Base-by-base conservation (phyloP, 345 rosid genomes). In the Salix suchowensis region DNA sequence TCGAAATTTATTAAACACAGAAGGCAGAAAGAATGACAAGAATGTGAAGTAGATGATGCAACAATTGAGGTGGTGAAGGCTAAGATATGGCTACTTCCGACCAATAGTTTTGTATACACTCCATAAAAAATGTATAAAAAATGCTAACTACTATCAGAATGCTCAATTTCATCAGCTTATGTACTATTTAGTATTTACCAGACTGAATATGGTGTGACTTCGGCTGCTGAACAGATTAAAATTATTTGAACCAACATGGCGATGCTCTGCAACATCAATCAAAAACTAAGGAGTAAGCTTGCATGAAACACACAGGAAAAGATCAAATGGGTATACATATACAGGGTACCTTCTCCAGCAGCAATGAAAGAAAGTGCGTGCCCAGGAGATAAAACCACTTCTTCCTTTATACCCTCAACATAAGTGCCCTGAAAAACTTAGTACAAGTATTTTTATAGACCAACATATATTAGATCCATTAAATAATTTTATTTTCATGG, bases 201-300 rank as follows among this genome's bases (percentile, higher is more conserved):
- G 83, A 21, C 98, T 94, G 78, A 96, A 96, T 79, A 96, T 90
- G 60, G 99, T 96, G 88, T 96, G 99, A 86, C 99, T 96, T 86
- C 99, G 89, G 88, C 99, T 96, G 74, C 99, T 96, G 74, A 94
- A 76, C 68, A 96, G 89, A 84, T 96, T 96, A 86, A 92, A 96
- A 84, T 96, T 96, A 88, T 96, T 96, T 73, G 99, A 96, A 77
- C 99, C 99, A 85, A 96, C 98, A 73, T 96, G 99, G 73, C 99
- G 99, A 86, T 96, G 99, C 75, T 96, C 99, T 96, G 82, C 82
- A 82, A 73, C 19, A 77, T 42, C 39, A 73, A 68, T 71, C 40
- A 68, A 68, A 78, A 66, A n/a, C n/a, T 48, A 62, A 73, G 50
- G 44, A 21, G 50, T 28, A 44, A 73, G 69, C 46, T 69, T 73